These are phyloP conservation scores for Aspergillus pseudotamarii DNA, from an alignment of 2,329 filamentous ascomycete genomes.

Conservation along the genomic window DNA sequence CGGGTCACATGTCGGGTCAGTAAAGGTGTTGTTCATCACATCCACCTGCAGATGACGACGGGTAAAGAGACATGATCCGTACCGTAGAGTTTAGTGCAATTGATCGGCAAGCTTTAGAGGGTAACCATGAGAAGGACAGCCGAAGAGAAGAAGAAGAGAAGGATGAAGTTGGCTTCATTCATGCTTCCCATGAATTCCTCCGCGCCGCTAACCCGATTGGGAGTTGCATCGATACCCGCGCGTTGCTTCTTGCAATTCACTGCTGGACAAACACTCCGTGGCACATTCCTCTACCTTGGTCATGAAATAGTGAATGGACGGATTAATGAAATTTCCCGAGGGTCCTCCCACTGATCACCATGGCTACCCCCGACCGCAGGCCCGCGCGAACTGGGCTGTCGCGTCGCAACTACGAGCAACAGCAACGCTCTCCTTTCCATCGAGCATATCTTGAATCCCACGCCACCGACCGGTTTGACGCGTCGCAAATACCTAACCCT, in stretches of 20 bases:
- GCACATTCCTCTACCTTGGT: not conserved
- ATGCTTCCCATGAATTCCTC: constrained; percentile 10
- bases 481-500: constrained; percentile 32
- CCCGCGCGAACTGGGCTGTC: constrained; percentile 30
- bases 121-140: not conserved
- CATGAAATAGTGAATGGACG: constrained; percentile 15
- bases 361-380: constrained; percentile 38
- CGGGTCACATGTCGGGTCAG: constrained; percentile 2
- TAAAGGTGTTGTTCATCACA: not conserved
- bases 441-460: constrained; percentile 29
- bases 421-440: constrained; percentile 37
- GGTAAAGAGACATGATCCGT: not conserved
- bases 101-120: not conserved
- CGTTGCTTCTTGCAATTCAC: constrained; percentile 11
- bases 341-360: constrained; percentile 21
- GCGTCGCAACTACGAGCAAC: constrained; percentile 31
- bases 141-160: not conserved
- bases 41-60: not conserved
- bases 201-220: constrained; percentile 24
- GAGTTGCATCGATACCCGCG: constrained; percentile 7
- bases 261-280: not conserved
- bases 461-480: constrained; percentile 31
- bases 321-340: constrained; percentile 8
- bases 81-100: not conserved
- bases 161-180: not conserved